Evolutionary conservation across 495 filamentous ascomycete species (phyloP).

Genomic region (Daldinia bambusicola): DNA sequence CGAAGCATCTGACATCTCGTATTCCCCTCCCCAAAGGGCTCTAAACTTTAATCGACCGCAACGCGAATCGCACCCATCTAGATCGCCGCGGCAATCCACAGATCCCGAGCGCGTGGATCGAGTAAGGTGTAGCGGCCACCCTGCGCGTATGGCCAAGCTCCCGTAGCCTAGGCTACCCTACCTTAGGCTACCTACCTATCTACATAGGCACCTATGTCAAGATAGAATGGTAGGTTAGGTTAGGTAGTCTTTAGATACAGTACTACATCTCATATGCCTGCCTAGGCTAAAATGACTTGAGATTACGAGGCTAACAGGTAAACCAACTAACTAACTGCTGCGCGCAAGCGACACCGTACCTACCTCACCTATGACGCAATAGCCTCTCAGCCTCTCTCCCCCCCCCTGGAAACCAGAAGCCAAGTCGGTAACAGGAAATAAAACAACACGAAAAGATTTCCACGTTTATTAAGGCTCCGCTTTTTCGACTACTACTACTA

Average conservation of each 20-base stretch:
- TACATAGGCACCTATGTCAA: no score
- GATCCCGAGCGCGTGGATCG: constrained; percentile 3
- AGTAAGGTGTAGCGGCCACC: constrained; percentile 6
- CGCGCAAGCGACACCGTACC: background rate
- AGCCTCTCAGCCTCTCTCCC: no score
- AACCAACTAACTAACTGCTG: no score
- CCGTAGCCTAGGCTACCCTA: background rate
- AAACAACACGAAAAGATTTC: no score
- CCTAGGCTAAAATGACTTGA: background rate
- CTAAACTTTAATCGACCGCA: background rate
- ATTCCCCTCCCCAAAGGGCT: background rate
- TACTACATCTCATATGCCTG: no score
- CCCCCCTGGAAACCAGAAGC: no score
- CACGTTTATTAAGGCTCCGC: background rate
- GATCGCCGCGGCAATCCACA: constrained; percentile 2
- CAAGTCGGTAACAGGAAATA: no score
- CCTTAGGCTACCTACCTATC: background rate
- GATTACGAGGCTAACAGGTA: background rate
- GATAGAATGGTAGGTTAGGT: no score
- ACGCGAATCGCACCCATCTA: background rate
- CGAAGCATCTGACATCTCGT: background rate
- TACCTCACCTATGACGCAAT: background rate
- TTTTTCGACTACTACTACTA: no score
- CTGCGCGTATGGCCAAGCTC: background rate
- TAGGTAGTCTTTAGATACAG: no score